Percentiles rank a stretch among this genome's conserved stretches.
phyloP scores from a whole-genome alignment of 345 rosid genomes.

The Arabis alpina region DNA sequence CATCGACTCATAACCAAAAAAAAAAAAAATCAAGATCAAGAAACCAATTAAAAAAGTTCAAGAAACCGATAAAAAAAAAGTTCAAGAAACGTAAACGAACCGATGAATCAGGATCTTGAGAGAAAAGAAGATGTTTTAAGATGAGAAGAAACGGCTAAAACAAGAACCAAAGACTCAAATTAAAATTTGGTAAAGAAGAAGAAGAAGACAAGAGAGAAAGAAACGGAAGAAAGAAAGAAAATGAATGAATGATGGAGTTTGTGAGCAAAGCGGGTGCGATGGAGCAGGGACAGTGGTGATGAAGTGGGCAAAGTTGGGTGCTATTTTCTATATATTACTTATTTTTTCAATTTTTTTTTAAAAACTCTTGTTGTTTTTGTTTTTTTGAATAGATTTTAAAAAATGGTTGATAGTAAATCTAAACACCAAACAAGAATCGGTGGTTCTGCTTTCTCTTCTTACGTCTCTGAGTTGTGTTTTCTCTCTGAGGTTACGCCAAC shows the following conservation, averaged over 20 bases:
- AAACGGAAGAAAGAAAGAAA: slow-evolving; percentile 38
- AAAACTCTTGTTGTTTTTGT: background rate
- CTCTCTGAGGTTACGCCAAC: slow-evolving; percentile 32
- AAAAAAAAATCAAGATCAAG: background rate
- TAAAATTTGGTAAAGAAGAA: background rate
- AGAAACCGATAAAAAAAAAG: slow-evolving; percentile 11
- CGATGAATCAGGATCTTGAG: slow-evolving; percentile 42
- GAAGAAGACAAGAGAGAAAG: slow-evolving; percentile 39
- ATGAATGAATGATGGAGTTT: slow-evolving; percentile 5
- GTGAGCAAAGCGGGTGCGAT: slow-evolving; percentile 36
- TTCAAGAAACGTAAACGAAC: slow-evolving; percentile 22
- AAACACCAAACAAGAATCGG: slow-evolving; percentile 39
- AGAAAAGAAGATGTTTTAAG: slow-evolving; percentile 28
- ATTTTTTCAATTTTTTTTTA: background rate
- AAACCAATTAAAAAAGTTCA: background rate
- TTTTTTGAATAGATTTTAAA: background rate
- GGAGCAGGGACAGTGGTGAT: slow-evolving; percentile 43
- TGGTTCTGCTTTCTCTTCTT: slow-evolving; percentile 33
- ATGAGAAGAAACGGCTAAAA: slow-evolving; percentile 30
- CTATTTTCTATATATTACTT: slow-evolving; percentile 15
- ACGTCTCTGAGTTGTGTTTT: slow-evolving; percentile 18
- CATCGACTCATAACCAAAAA: background rate
- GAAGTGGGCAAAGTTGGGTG: slow-evolving; percentile 39
- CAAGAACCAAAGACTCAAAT: slow-evolving; percentile 27
- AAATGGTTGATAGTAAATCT: slow-evolving; percentile 32